These are phyloP conservation scores for Dothistroma pini DNA, from an alignment of 2,329 filamentous ascomycete species.

Conservation along the genomic window DNA sequence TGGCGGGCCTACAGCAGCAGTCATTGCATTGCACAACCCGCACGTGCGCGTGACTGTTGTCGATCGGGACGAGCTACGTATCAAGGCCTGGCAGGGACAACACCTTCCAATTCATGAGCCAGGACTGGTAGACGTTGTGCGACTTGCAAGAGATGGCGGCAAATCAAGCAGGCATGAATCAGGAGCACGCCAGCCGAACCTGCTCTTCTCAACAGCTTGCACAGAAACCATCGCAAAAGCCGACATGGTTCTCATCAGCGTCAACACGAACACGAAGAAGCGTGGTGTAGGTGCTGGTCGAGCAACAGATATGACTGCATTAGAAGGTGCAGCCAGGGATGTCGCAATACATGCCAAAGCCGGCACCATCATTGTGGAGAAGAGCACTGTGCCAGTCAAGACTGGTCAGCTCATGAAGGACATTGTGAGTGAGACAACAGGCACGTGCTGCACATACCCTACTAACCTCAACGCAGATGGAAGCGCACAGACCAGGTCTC, in stretches of 20 bases:
- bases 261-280: conserved; percentile 74
- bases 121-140: conserved; percentile 64
- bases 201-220: conserved; percentile 69
- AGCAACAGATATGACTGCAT: conserved; percentile 67
- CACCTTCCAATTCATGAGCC: conserved; percentile 77
- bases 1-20: conserved; percentile 67
- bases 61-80: conserved; percentile 62
- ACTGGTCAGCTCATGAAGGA: conserved; percentile 66
- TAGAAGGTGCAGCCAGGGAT: conserved; percentile 64
- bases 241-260: conserved; percentile 70
- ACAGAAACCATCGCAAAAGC: conserved; percentile 60
- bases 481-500: conserved; percentile 60
- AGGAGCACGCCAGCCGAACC: conserved; percentile 54
- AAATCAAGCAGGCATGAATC: neutral
- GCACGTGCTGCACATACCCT: neutral
- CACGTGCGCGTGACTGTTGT: conserved; percentile 68
- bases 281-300: conserved; percentile 64
- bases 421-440: conserved; percentile 49
- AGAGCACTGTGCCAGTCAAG: conserved; percentile 73
- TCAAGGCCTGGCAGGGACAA: conserved; percentile 68
- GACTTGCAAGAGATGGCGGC: conserved; percentile 52
- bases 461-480: conserved; percentile 14
- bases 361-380: conserved; percentile 72
- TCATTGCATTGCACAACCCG: conserved; percentile 70
- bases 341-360: conserved; percentile 62